Conservation (phyloP, 257 asterid species). For the Forsythia viridissima region DNA sequence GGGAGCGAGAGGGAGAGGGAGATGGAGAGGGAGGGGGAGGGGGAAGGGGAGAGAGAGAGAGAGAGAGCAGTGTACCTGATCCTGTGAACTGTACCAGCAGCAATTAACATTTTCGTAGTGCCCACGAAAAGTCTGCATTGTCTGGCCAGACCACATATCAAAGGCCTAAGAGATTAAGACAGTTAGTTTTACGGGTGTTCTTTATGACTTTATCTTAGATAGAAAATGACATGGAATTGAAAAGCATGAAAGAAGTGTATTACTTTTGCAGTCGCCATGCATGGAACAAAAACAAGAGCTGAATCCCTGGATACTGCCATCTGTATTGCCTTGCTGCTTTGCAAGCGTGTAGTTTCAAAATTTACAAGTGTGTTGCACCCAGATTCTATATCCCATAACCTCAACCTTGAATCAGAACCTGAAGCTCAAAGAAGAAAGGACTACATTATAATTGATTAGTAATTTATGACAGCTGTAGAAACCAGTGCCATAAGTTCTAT, state of each 20-base stretch:
- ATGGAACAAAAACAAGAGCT: slow-evolving; percentile 76
- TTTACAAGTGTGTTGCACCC: slow-evolving; percentile 95
- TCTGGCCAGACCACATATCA: slow-evolving; percentile 92
- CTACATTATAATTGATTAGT: neutral
- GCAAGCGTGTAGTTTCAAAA: slow-evolving; percentile 81
- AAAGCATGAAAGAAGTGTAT: slow-evolving; percentile 12
- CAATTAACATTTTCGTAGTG: slow-evolving; percentile 91
- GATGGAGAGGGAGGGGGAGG: neutral
- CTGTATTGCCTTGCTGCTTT: slow-evolving; percentile 75
- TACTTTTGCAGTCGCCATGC: slow-evolving; percentile 84
- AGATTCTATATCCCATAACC: slow-evolving; percentile 94
- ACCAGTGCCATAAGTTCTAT: neutral
- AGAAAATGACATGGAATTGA: slow-evolving; percentile 4
- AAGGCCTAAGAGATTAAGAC: slow-evolving; percentile 58
- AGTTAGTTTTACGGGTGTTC: neutral
- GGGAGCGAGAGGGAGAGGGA: neutral
- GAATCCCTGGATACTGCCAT: slow-evolving; percentile 79
- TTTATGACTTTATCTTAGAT: neutral
- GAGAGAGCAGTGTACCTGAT: slow-evolving; percentile 60
- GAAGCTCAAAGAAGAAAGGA: slow-evolving; percentile 31
- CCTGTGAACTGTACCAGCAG: slow-evolving; percentile 76
- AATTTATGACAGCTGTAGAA: neutral
- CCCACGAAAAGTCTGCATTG: slow-evolving; percentile 64
- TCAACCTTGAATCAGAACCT: slow-evolving; percentile 98
- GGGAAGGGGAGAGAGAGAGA: neutral